These are phyloP conservation scores for Diaporthe sp. DNA, from an alignment of 2,329 filamentous ascomycete genomes.

Conservation along the genomic window DNA sequence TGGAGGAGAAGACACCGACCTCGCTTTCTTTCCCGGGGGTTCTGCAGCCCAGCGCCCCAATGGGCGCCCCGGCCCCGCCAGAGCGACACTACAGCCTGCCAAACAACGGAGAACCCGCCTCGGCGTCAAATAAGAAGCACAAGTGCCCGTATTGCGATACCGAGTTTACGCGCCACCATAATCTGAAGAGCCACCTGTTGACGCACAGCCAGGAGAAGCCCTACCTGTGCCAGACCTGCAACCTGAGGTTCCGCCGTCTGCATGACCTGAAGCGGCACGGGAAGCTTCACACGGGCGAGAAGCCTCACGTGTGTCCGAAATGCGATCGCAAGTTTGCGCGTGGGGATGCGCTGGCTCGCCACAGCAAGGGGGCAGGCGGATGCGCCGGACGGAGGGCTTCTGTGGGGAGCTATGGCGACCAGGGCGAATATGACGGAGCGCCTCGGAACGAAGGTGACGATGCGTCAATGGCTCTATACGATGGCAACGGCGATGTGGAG, in stretches of 20 bases:
- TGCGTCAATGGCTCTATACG: conserved; percentile 70
- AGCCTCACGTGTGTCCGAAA: conserved; percentile 94
- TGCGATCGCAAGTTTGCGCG: conserved; percentile 96
- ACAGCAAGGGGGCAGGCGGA: conserved; percentile 95
- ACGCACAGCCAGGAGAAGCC: conserved; percentile 99
- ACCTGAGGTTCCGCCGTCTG: conserved; percentile 90
- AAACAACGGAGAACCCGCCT: conserved; percentile 63
- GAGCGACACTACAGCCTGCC: conserved; percentile 69
- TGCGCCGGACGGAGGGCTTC: conserved; percentile 93
- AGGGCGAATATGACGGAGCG: conserved; percentile 77
- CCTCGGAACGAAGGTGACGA: conserved; percentile 66
- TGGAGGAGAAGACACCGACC: conserved; percentile 65
- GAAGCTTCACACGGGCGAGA: conserved; percentile 96
- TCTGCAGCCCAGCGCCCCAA: conserved; percentile 57
- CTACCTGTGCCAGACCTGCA: conserved; percentile 92
- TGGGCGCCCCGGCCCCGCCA: conserved; percentile 60
- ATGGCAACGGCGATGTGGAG: conserved; percentile 71
- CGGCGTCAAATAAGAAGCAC: conserved; percentile 86
- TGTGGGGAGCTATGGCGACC: conserved; percentile 83
- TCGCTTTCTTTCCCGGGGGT: conserved; percentile 70
- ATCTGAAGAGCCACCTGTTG: conserved; percentile 95
- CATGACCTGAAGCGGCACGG: conserved; percentile 97
- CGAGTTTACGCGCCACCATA: conserved; percentile 97
- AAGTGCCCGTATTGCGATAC: conserved; percentile 97
- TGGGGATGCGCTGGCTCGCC: conserved; percentile 92